These are phyloP conservation scores for Rubroshorea leprosula DNA, from an alignment of 345 rosid genomes.

Conservation along the genomic window DNA sequence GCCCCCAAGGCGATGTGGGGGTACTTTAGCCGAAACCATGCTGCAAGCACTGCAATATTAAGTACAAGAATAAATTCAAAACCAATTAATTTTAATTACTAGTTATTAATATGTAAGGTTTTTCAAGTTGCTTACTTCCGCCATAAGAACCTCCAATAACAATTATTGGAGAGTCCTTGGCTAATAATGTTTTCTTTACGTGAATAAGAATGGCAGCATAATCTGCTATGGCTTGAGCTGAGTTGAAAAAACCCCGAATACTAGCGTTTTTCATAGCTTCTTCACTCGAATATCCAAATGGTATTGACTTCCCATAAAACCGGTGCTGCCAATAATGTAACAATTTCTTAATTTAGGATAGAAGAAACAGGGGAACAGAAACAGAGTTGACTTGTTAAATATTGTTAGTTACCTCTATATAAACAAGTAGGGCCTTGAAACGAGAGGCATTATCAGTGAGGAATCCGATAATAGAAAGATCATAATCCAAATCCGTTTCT, in stretches of 20 bases:
- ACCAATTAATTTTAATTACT: too few relatives aligned
- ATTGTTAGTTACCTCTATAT: conserved; percentile 25
- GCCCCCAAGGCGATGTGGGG: conserved; percentile 57
- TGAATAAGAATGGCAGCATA: conserved; percentile 26
- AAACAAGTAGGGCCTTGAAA: conserved; percentile 27
- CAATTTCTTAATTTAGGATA: not conserved
- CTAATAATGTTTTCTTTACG: conserved; percentile 19
- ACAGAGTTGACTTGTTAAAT: not conserved
- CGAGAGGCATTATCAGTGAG: conserved; percentile 25
- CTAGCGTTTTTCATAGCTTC: conserved; percentile 17
- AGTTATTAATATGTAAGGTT: not conserved
- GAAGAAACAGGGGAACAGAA: not conserved
- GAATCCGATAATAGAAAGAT: conserved; percentile 13
- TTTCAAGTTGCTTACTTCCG: conserved; percentile 27
- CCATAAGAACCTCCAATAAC: conserved; percentile 40
- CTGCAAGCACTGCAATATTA: conserved; percentile 42
- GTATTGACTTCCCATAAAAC: conserved; percentile 34
- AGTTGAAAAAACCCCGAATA: conserved; percentile 27
- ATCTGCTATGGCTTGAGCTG: conserved; percentile 35
- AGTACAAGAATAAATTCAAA: not conserved
- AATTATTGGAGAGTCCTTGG: conserved; percentile 23
- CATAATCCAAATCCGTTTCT: conserved; percentile 29
- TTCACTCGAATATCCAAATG: conserved; percentile 14
- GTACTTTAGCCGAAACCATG: conserved; percentile 63
- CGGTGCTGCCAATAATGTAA: conserved; percentile 22